These are phyloP conservation scores for Monsonia emarginata DNA, from an alignment of 441 rosid species.

Conservation along the genomic window DNA sequence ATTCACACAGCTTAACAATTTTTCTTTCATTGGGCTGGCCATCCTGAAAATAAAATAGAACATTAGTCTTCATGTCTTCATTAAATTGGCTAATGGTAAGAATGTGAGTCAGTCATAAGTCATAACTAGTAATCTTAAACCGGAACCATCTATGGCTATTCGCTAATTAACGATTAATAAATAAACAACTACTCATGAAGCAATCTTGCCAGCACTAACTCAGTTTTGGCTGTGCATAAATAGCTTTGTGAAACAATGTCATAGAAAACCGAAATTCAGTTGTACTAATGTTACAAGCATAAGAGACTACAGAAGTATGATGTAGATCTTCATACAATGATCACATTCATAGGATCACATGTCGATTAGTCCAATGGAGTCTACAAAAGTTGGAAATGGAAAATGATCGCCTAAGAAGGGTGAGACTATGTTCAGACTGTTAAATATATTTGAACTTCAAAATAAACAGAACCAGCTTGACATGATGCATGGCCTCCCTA, in stretches of 20 bases:
- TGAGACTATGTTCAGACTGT: neutral
- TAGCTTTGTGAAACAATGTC: neutral
- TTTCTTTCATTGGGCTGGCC: constrained; percentile 69
- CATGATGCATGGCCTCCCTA: constrained; percentile 1
- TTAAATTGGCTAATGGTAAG: neutral
- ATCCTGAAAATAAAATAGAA: constrained; percentile 40
- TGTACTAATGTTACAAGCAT: neutral
- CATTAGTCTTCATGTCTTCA: constrained; percentile 15
- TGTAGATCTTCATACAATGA: neutral
- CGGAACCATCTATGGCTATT: neutral
- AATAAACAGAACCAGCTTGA: neutral
- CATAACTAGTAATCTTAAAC: no score
- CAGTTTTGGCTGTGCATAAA: neutral
- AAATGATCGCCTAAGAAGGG: neutral
- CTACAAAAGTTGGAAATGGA: no score
- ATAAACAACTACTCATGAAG: neutral
- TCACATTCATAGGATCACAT: neutral
- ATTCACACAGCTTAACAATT: constrained; percentile 78
- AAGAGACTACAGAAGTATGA: neutral
- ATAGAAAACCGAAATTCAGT: neutral
- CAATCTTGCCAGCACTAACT: neutral
- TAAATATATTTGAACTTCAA: neutral
- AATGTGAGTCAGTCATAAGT: neutral
- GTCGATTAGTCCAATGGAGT: neutral
- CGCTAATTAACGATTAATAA: neutral